Percentiles rank a stretch among this genome's conserved stretches.
Evolutionary conservation across 169 alveolate genomes (phyloP).

Genomic region (Cyclospora cayetanensis): DNA sequence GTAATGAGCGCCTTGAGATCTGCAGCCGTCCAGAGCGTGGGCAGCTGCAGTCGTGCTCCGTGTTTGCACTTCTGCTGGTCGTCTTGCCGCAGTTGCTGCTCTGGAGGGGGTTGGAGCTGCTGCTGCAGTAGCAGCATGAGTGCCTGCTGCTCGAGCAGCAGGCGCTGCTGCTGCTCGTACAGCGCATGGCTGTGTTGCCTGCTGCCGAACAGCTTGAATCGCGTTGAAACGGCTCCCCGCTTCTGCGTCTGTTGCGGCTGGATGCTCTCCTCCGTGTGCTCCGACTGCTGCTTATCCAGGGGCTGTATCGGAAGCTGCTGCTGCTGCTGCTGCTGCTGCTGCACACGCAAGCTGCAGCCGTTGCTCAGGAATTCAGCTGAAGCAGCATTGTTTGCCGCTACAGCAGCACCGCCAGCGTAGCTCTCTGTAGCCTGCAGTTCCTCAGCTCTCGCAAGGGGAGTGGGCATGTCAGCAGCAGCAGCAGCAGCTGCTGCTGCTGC

Average conservation of each 20-base stretch:
- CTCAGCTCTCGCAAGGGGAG: not conserved
- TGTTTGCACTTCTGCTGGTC: not conserved
- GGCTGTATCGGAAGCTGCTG: not conserved
- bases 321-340: not conserved
- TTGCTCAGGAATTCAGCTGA: not conserved
- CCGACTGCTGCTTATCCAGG: not conserved
- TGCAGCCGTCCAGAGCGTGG: not conserved
- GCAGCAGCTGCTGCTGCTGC: slow-evolving; percentile 38
- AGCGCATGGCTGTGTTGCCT: not conserved
- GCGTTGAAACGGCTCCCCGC: not conserved
- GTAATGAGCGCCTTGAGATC: not conserved
- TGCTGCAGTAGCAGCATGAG: slow-evolving; percentile 10
- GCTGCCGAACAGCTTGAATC: not conserved
- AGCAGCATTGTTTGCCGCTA: not conserved
- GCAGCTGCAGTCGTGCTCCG: not conserved
- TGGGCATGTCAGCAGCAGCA: not conserved
- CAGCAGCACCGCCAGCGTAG: too few species aligned
- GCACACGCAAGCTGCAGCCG: not conserved
- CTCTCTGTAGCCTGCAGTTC: not conserved
- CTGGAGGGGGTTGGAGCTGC: not conserved
- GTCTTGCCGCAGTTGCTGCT: not conserved
- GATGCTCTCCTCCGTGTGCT: not conserved
- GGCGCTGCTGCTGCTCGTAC: slow-evolving; percentile 28
- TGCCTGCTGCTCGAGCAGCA: slow-evolving; percentile 28
- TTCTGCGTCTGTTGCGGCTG: slow-evolving; percentile 22